Conservation (phyloP, 139 green algal genomes). For the Desmodesmus armatus region DNA sequence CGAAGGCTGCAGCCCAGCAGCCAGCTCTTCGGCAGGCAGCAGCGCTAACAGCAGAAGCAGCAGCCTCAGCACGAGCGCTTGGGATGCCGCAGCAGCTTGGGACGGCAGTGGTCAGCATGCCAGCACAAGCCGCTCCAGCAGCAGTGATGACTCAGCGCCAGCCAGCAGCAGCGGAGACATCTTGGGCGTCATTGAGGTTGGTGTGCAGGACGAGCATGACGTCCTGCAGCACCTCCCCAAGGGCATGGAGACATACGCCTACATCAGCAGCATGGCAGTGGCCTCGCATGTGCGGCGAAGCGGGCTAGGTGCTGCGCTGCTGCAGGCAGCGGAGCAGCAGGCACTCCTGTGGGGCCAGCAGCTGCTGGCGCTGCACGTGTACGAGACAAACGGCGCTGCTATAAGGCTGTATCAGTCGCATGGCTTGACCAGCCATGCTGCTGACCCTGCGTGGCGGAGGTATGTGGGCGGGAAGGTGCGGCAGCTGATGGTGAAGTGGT, state of each 20-base stretch:
- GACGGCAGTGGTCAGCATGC: constrained; percentile 36
- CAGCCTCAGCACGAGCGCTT: not conserved
- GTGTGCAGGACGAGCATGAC: constrained; percentile 27
- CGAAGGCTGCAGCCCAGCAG: not conserved
- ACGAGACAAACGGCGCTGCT: constrained; percentile 39
- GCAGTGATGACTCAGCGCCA: not conserved
- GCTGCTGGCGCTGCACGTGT: constrained; percentile 53
- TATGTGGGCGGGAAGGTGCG: constrained; percentile 24
- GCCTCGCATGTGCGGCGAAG: constrained; percentile 12
- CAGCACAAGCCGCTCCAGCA: not conserved
- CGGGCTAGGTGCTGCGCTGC: constrained; percentile 47
- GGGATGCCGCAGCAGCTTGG: constrained; percentile 31
- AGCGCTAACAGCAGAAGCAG: not conserved
- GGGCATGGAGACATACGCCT: constrained; percentile 30
- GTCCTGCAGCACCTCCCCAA: constrained; percentile 21
- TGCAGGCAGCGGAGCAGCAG: constrained; percentile 52
- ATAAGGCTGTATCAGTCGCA: constrained; percentile 39
- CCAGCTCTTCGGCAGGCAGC: not conserved
- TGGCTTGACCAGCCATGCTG: constrained; percentile 29
- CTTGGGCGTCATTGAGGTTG: constrained; percentile 47
- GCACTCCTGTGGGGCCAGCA: constrained; percentile 44
- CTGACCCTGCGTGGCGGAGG: constrained; percentile 24
- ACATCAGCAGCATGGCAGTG: constrained; percentile 58
- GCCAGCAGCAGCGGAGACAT: not conserved
- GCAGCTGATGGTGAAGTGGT: constrained; percentile 46